Base-by-base conservation (phyloP, 805 yeast genomes). In the Yamadazyma akitaensis region DNA sequence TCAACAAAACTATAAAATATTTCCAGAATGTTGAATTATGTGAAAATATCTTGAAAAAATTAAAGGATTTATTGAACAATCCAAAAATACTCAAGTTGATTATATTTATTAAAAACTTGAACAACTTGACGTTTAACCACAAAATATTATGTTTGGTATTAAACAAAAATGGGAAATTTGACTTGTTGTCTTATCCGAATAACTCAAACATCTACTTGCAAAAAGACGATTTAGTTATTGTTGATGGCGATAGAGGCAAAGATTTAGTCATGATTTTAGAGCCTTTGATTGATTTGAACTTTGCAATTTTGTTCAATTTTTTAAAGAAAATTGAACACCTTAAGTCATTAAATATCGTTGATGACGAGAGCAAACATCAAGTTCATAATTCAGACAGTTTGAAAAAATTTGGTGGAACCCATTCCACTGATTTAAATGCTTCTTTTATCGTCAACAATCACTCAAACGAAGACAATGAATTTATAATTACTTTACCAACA, bases 211-310 rank as follows among this genome's bases (percentile, higher is more conserved):
- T 86, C 42, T 64, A 65, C 42, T 67, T 86, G 49, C 75, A 72
- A 50, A 72, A 78, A 38, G 73, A 79, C 46, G 94, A 87, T 63
- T 72, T 86, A 58, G 86, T 85, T 9, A 81, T 86, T 16, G 84
- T 85, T 47, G 94, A 87, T 65, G 95, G 94, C 45, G 95, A 87
- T 61, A 72, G 94, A 51, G 95, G 95, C 25, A 84, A 84, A 56
- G 95, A 87, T 62, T 63, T 87, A 51, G 92, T 83, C 9, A 77
- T 82, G 77, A 80, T 86, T 37, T 66, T 85, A 25, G 85, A 84
- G 51, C 88, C 92, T 0, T 62, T 73, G 36, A 75, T 85, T 26
- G 76, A 74, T 37, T 71, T 84, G 46, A 79, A 83, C 49, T 69
- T 82, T 61, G 92, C 92, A 2, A 73, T 85, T 40, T 73, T 87